These are phyloP conservation scores for Boletus sp. DNA, from an alignment of 768 basidiomycete species.

Conservation along the genomic window DNA sequence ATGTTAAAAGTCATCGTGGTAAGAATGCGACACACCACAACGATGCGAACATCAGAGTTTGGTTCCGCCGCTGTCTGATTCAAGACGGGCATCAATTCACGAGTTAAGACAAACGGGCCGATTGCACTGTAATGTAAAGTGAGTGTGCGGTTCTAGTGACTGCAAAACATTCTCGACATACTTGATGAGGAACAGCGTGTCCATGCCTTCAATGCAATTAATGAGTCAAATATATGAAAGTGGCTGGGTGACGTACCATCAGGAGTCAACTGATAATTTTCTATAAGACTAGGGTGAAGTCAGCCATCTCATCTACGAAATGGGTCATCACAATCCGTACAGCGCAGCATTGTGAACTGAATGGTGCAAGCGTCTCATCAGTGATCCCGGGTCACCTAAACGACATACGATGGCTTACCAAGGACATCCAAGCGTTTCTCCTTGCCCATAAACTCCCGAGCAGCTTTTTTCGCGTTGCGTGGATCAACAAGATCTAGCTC, in stretches of 20 bases:
- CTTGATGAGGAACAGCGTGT: slow-evolving; percentile 46
- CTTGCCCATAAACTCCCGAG: slow-evolving; percentile 46
- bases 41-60: slow-evolving; percentile 57
- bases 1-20: background rate
- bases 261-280: slow-evolving; percentile 18
- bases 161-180: slow-evolving; percentile 14
- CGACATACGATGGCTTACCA: slow-evolving; percentile 30
- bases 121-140: slow-evolving; percentile 38
- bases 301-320: slow-evolving; percentile 6
- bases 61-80: slow-evolving; percentile 45
- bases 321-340: slow-evolving; percentile 30
- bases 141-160: background rate
- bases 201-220: slow-evolving; percentile 32
- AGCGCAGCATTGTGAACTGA: slow-evolving; percentile 57
- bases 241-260: slow-evolving; percentile 23
- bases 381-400: background rate
- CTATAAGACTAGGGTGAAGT: slow-evolving; percentile 17
- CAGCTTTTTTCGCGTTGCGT: slow-evolving; percentile 44
- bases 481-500: slow-evolving; percentile 53
- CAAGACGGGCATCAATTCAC: slow-evolving; percentile 52
- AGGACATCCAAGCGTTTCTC: slow-evolving; percentile 57
- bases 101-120: slow-evolving; percentile 55
- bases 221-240: background rate
- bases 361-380: background rate
- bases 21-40: slow-evolving; percentile 43